Evolutionary conservation across 2,329 filamentous ascomycete genomes (phyloP), one percentile per base, ranked within the genome.

Genomic region (Colletotrichum tropicicola): DNA sequence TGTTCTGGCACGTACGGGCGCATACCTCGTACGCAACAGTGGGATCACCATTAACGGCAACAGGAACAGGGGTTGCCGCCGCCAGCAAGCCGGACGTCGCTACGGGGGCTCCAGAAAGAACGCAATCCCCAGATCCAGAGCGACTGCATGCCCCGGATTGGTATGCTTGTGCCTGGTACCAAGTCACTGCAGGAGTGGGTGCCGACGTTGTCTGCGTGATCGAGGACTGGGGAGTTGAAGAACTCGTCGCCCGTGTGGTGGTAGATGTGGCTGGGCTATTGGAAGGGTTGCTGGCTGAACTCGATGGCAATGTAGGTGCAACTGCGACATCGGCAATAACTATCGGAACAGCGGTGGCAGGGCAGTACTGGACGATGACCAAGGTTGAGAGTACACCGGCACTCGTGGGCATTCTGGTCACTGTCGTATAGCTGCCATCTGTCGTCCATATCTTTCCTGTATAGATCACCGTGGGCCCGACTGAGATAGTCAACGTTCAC

Each of bases 391-490:
- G 10, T 8, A 8, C 13, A 27, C 32, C 27, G 30, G 58, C 30
- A 19, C 30, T 32, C 1, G 58, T 58, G 15, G 59, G 59, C 45
- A 63, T 37, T 27, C 52, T 63, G 6, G 51, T 57, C 25, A 63
- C 59, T 5, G 53, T 58, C 10, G 59, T 62, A 15, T 49, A 58
- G 59, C 37, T 62, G 5, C 59, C 59, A 25, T 57, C 59, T 9
- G 59, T 57, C 15, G 59, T 57, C 52, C 53, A 62, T 23, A 62
- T 58, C 13, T 23, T 62, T 44, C 25, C 48, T 7, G 41, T 28
- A 4, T 58, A 57, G 32, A 62, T 62, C 15, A 57, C 23, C 5
- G 41, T 53, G 15, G n/a, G 19, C 12, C 59, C 52, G 8, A 57
- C 9, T 10, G 23, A 57, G 41, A 62, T 58, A 0, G 43, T 57